Evolutionary conservation across 2,329 filamentous ascomycete species (phyloP).

Genomic region (Fonsecaea nubica): DNA sequence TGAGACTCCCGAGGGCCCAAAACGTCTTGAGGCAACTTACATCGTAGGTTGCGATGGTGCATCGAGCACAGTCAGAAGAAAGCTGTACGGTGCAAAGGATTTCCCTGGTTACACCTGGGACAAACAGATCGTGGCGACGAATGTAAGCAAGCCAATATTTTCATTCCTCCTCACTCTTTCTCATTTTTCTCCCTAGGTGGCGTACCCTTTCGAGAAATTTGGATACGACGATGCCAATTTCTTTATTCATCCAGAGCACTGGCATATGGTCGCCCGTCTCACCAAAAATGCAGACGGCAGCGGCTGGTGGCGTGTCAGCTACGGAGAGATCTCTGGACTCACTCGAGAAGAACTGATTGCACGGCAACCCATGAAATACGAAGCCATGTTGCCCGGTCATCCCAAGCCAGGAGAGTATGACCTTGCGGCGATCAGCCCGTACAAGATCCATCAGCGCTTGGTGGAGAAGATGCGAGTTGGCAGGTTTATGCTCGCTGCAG

Average conservation of each 20-base stretch:
- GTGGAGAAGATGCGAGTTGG: slow-evolving; percentile 64
- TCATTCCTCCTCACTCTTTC: neutral
- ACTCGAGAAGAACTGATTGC: slow-evolving; percentile 60
- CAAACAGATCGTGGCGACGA: slow-evolving; percentile 38
- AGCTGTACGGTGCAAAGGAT: slow-evolving; percentile 37
- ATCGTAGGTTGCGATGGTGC: slow-evolving; percentile 53
- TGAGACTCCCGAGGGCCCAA: slow-evolving; percentile 33
- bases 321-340: slow-evolving; percentile 65
- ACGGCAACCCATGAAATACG: slow-evolving; percentile 64
- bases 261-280: slow-evolving; percentile 68
- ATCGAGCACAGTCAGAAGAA: slow-evolving; percentile 33
- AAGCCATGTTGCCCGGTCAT: slow-evolving; percentile 65
- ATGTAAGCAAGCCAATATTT: slow-evolving; percentile 32
- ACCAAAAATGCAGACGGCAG: slow-evolving; percentile 58
- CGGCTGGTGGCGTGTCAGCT: slow-evolving; percentile 68
- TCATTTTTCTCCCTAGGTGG: slow-evolving; percentile 20
- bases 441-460: slow-evolving; percentile 68
- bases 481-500: slow-evolving; percentile 63
- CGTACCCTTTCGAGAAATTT: slow-evolving; percentile 36
- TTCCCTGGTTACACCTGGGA: slow-evolving; percentile 39
- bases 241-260: slow-evolving; percentile 67
- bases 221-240: slow-evolving; percentile 49
- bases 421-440: slow-evolving; percentile 64
- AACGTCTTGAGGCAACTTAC: slow-evolving; percentile 49
- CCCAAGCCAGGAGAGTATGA: slow-evolving; percentile 66